phyloP scores from a whole-genome alignment of 169 alveolate species.

The Theileria orientalis region DNA sequence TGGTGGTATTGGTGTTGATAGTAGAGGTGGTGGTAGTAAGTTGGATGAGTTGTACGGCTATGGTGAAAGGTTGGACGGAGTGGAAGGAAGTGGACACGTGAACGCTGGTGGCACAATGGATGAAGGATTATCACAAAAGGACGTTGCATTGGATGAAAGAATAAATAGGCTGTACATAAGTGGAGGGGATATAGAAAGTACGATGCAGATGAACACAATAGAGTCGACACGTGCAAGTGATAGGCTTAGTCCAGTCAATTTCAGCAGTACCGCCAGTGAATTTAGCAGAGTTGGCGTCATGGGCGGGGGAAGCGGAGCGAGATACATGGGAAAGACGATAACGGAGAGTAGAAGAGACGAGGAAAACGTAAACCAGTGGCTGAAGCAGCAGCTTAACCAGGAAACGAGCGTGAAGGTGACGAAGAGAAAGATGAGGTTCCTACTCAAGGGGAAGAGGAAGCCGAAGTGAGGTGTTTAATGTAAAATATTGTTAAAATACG shows the following conservation, averaged over 20 bases:
- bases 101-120: too few species aligned
- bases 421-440: slow-evolving; percentile 64
- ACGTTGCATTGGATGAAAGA: background rate
- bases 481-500: too few species aligned
- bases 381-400: slow-evolving; percentile 22
- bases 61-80: background rate
- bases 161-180: background rate
- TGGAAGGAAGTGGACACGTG: background rate
- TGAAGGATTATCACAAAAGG: too few species aligned
- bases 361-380: slow-evolving; percentile 52
- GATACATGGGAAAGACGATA: background rate
- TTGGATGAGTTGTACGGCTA: background rate
- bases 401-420: slow-evolving; percentile 35
- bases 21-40: background rate
- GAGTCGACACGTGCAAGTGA: too few species aligned
- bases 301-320: background rate
- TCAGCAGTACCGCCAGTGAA: background rate
- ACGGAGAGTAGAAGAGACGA: slow-evolving; percentile 9
- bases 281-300: background rate
- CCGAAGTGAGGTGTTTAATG: too few species aligned
- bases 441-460: slow-evolving; percentile 60
- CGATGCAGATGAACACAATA: too few species aligned
- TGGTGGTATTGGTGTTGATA: too few species aligned
- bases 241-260: too few species aligned
- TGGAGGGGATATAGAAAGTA: too few species aligned